Evolutionary conservation across 2,329 filamentous ascomycete genomes (phyloP).

Genomic region (Claviceps paspali): DNA sequence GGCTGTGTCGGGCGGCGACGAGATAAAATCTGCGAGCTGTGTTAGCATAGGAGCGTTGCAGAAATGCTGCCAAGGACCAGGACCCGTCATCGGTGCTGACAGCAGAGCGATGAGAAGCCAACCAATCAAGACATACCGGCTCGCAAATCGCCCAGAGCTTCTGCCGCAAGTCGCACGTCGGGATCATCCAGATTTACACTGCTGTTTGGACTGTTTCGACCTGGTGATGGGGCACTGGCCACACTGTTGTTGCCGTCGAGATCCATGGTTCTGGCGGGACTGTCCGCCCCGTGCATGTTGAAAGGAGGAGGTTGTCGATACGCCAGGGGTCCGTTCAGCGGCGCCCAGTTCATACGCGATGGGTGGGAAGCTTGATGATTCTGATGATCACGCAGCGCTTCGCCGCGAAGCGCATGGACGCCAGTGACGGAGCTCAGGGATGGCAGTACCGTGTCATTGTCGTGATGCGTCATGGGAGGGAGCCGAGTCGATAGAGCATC

Average conservation of each 20-base stretch:
- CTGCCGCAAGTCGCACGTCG: conserved; percentile 54
- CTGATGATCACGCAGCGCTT: conserved; percentile 8
- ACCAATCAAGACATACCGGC: conserved; percentile 32
- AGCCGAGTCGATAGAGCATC: conserved; percentile 15
- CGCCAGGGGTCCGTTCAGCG: conserved; percentile 31
- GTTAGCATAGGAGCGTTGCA: neutral
- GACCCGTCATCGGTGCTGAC: neutral
- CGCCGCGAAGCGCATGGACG: conserved; percentile 12
- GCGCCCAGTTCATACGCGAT: conserved; percentile 27
- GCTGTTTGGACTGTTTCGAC: conserved; percentile 27
- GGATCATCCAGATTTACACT: conserved; percentile 46
- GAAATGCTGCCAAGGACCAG: too few relatives aligned
- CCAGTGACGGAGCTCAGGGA: conserved; percentile 21
- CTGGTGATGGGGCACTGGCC: conserved; percentile 29
- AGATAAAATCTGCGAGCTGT: conserved; percentile 42
- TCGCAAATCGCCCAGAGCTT: conserved; percentile 59
- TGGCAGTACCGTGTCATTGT: conserved; percentile 18
- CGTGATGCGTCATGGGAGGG: conserved; percentile 11
- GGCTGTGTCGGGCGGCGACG: conserved; percentile 39
- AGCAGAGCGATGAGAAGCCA: neutral
- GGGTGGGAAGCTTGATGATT: conserved; percentile 10
- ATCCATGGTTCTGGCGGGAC: conserved; percentile 31
- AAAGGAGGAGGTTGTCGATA: conserved; percentile 18
- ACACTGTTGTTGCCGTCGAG: conserved; percentile 26
- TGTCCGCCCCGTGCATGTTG: conserved; percentile 23